Evolutionary conservation across 169 alveolate species (phyloP), one percentile per base, ranked within the genome.

Genomic region (Cytauxzoon felis): DNA sequence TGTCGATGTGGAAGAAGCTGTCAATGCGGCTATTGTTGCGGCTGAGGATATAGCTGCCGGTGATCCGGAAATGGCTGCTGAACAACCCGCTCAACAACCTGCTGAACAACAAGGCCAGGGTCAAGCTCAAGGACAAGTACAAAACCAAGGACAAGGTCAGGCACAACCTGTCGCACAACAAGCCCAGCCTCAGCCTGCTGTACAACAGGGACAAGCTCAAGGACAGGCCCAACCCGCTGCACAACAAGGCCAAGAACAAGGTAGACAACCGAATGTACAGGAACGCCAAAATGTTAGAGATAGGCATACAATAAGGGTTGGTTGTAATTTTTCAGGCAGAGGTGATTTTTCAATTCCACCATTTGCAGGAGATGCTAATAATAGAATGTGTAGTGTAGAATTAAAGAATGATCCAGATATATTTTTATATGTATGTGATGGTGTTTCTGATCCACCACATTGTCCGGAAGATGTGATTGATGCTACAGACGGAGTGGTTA

Each of bases 351-450:
- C 62, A 13, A 19, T 38, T n/a, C 2, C 21, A 3, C 65, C 65
- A 21, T 54, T 54, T 36, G 21, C 62, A 32, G 3, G 6, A 33
- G 21, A 8, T 23, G 13, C 45, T n/a, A 51, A 54, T 23, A 24
- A 36, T 24, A 24, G 11, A 11, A 16, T 36, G 66, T 54, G 65
- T 8, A 54, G 38, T 8, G 42, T 54, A 9, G 42, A 27, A 19
- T 21, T 36, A 13, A 36, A 54, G 24, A 32, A 27, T 5, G 60
- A 36, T 24, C 16, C 19, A 11, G 54, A 54, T 36, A 19, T 26
- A 26, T 62, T 62, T 30, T 2, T 62, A 53, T 62, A 62, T 16
- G 27, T 13, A 3, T 62, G 73, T 21, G 73, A 62, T 42, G 73
- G 73, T 18, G n/a, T 3, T 13, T 62, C 73, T 2, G 59, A 51